Evolutionary conservation across 768 basidiomycete genomes (phyloP).

Genomic region (Leccinum longicurvipes): DNA sequence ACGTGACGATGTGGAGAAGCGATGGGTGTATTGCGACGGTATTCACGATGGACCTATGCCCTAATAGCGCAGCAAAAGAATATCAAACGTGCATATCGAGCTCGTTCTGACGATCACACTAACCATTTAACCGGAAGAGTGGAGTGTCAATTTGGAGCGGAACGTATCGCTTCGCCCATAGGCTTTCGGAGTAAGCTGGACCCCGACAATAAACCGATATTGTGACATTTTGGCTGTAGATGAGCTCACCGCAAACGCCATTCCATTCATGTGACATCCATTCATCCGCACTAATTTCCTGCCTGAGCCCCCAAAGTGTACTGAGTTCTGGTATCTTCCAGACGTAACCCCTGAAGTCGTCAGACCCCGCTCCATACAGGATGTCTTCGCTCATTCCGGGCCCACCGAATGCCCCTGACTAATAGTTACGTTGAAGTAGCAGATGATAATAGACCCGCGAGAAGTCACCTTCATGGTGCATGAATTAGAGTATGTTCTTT

Average conservation of each 20-base stretch:
- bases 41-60: slow-evolving; percentile 79
- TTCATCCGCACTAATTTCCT: slow-evolving; percentile 41
- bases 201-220: slow-evolving; percentile 7
- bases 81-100: not conserved
- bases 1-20: slow-evolving; percentile 60
- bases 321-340: slow-evolving; percentile 66
- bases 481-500: slow-evolving; percentile 62
- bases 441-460: not conserved
- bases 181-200: slow-evolving; percentile 46
- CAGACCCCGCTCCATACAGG: slow-evolving; percentile 74
- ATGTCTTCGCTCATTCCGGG: slow-evolving; percentile 49
- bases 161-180: slow-evolving; percentile 43
- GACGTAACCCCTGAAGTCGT: slow-evolving; percentile 76
- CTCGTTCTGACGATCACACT: slow-evolving; percentile 2
- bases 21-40: slow-evolving; percentile 69
- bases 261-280: slow-evolving; percentile 40
- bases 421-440: slow-evolving; percentile 1
- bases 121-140: slow-evolving; percentile 57
- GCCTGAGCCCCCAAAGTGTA: slow-evolving; percentile 43
- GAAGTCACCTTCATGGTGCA: slow-evolving; percentile 72
- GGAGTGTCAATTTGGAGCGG: slow-evolving; percentile 66
- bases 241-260: slow-evolving; percentile 29
- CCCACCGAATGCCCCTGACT: slow-evolving; percentile 79
- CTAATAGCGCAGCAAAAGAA: slow-evolving; percentile 30
- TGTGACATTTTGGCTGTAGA: slow-evolving; percentile 9